Conservation (phyloP, 768 basidiomycete genomes). For the Boletus barrowsii region DNA sequence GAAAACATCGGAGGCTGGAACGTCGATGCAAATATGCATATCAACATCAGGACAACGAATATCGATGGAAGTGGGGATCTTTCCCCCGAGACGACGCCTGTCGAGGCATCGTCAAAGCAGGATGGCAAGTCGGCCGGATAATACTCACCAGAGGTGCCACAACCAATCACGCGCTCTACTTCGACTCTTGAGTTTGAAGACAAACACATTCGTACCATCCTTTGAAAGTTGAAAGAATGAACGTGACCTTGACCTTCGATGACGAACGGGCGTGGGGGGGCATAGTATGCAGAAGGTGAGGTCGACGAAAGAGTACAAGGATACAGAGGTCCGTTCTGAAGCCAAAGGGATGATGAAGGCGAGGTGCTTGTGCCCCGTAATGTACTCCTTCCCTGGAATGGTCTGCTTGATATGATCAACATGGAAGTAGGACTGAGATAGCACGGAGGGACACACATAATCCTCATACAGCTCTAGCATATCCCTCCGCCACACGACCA, state of each 20-base stretch:
- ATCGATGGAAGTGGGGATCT: slow-evolving; percentile 66
- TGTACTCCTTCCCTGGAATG: slow-evolving; percentile 64
- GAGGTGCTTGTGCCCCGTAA: slow-evolving; percentile 72
- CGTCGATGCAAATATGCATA: slow-evolving; percentile 64
- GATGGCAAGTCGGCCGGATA: not conserved
- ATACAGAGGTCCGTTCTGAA: slow-evolving; percentile 61
- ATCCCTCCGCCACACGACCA: slow-evolving; percentile 81
- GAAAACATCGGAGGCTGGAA: slow-evolving; percentile 48
- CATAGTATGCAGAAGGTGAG: slow-evolving; percentile 77
- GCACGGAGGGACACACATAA: slow-evolving; percentile 54
- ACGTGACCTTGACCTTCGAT: slow-evolving; percentile 40
- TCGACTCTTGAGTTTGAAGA: slow-evolving; percentile 79
- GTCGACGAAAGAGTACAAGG: slow-evolving; percentile 85
- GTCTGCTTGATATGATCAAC: slow-evolving; percentile 36
- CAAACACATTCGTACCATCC: slow-evolving; percentile 79
- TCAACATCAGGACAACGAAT: slow-evolving; percentile 67
- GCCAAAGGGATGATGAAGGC: slow-evolving; percentile 75
- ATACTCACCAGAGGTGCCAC: slow-evolving; percentile 75
- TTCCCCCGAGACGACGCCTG: slow-evolving; percentile 73
- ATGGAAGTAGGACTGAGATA: not conserved
- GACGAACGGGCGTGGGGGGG: slow-evolving; percentile 46
- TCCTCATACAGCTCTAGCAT: slow-evolving; percentile 82
- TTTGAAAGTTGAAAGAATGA: slow-evolving; percentile 48
- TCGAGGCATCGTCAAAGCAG: not conserved
- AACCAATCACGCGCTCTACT: slow-evolving; percentile 84